Evolutionary conservation across 345 rosid species (phyloP), one percentile per base, ranked within the genome.

Genomic region (Heritiera littoralis): DNA sequence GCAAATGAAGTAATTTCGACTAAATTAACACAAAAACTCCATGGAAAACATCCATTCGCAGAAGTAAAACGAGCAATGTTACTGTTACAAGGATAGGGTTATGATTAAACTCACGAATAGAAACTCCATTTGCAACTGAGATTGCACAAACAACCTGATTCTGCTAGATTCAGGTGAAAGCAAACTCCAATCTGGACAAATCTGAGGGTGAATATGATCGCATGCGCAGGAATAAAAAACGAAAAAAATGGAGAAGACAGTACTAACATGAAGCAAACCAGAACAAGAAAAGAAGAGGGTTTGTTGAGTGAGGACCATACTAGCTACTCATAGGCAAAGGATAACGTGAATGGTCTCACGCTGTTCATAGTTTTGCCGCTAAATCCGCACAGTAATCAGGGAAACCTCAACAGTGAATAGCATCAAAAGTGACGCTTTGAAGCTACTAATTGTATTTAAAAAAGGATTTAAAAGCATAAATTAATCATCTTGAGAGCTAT

Each of bases 321-420:
- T 14, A 46, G 52, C 46, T 78, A 81, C 74, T 79, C 77, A 2
- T 66, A 66, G 71, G 60, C 60, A 38, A 38, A 11, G 74, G 79
- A 80, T 79, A 86, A 85, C 86, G 85, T 80, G 83, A 87, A 86
- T 87, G 91, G 89, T 86, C 87, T 87, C 90, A 83, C 88, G 77
- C 80, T 78, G 83, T 78, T 58, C 80, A 72, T 41, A 28, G 66
- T 66, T 79, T 78, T 68, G 80, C 79, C 77, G 64, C 81, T 81
- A 74, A 82, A 80, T 65, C 76, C 51, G 79, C 84, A 84, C 85
- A 80, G 81, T 80, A 82, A 82, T 78, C 79, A 61, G 71, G 77
- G 86, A 61, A 81, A 78, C 71, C 83, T 49, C 60, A 45, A 15
- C 74, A 69, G 45, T 32, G 68, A 80, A 46, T 56, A 64, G 9